These are phyloP conservation scores for Podospora anserina DNA, from an alignment of 495 filamentous ascomycete species.

Conservation along the genomic window DNA sequence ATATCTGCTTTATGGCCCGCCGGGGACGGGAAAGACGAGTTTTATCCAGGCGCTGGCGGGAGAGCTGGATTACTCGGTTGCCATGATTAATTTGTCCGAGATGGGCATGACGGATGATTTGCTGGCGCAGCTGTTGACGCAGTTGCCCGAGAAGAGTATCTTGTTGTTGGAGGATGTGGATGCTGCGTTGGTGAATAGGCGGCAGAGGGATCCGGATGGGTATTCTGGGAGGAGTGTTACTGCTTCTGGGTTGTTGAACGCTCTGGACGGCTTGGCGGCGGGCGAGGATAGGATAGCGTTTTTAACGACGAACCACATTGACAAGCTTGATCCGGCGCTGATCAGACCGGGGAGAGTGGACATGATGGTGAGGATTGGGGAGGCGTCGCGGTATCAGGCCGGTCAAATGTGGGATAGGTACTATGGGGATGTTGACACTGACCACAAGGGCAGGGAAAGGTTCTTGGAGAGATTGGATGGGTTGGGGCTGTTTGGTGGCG, in stretches of 20 bases:
- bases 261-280: slow-evolving; percentile 91
- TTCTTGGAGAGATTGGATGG: slow-evolving; percentile 51
- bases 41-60: slow-evolving; percentile 96
- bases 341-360: slow-evolving; percentile 91
- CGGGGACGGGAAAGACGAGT: slow-evolving; percentile 91
- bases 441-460: slow-evolving; percentile 53
- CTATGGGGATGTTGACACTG: slow-evolving; percentile 74
- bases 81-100: slow-evolving; percentile 90
- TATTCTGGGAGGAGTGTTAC: slow-evolving; percentile 90
- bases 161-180: slow-evolving; percentile 93
- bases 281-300: slow-evolving; percentile 91
- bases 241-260: slow-evolving; percentile 90
- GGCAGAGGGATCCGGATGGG: slow-evolving; percentile 75
- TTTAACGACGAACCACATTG: slow-evolving; percentile 91
- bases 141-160: slow-evolving; percentile 80
- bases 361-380: slow-evolving; percentile 85
- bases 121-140: slow-evolving; percentile 81
- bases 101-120: slow-evolving; percentile 90
- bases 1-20: slow-evolving; percentile 90
- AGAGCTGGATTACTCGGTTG: slow-evolving; percentile 88
- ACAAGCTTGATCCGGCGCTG: slow-evolving; percentile 81
- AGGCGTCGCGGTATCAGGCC: slow-evolving; percentile 81
- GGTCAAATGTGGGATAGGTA: slow-evolving; percentile 90
- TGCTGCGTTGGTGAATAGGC: slow-evolving; percentile 81
- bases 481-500: slow-evolving; percentile 47